Conservation (phyloP, 139 green algal genomes). For the Pleodorina starrii region DNA sequence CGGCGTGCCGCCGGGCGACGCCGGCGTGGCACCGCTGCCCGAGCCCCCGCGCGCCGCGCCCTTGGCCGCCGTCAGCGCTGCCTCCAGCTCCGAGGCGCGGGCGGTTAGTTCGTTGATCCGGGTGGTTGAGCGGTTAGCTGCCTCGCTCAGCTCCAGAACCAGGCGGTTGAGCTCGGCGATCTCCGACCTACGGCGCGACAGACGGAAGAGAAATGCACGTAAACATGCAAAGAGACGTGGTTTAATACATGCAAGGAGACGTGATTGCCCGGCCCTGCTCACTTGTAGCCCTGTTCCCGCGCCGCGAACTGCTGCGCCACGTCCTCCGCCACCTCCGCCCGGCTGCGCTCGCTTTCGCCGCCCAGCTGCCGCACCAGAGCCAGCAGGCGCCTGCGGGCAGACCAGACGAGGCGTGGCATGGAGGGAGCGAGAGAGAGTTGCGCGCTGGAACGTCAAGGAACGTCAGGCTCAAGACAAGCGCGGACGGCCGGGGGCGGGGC, state of each 20-base stretch:
- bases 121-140: conserved; percentile 31
- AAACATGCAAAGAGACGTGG: too few relatives aligned
- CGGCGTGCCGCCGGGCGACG: conserved; percentile 11
- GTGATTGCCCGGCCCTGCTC: neutral
- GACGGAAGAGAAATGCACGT: too few relatives aligned
- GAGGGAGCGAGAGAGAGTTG: too few relatives aligned
- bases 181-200: conserved; percentile 18
- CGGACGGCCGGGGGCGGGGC: too few relatives aligned
- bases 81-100: conserved; percentile 6
- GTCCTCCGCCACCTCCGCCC: conserved; percentile 49
- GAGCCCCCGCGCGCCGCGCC: neutral
- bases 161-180: conserved; percentile 1
- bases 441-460: too few relatives aligned
- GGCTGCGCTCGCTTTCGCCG: conserved; percentile 51
- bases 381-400: conserved; percentile 53
- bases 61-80: neutral
- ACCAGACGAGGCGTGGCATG: too few relatives aligned
- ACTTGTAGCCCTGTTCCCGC: conserved; percentile 25
- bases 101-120: conserved; percentile 35
- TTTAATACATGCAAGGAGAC: too few relatives aligned
- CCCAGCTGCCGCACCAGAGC: conserved; percentile 52
- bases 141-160: conserved; percentile 16
- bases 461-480: too few relatives aligned
- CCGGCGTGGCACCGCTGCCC: neutral
- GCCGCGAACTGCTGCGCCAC: conserved; percentile 41